Evolutionary conservation across 164 flowering plant species (phyloP).

Genomic region (Vitis riparia): DNA sequence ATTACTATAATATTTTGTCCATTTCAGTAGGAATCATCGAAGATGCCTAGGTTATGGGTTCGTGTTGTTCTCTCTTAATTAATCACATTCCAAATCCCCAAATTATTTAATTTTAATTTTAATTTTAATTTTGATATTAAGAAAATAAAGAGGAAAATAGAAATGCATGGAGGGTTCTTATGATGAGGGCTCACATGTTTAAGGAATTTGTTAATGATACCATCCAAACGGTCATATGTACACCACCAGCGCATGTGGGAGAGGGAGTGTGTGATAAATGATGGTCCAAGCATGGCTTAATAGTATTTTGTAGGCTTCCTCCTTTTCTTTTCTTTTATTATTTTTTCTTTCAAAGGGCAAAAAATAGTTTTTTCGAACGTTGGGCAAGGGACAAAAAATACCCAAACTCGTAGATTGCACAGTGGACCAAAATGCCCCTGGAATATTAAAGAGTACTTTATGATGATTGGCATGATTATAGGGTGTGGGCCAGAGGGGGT

Average conservation of each 20-base stretch:
- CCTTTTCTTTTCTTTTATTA: not conserved
- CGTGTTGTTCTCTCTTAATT: too few relatives aligned
- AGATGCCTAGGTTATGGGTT: too few relatives aligned
- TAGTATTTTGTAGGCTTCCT: not conserved
- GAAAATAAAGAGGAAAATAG: too few relatives aligned
- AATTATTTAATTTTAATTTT: too few relatives aligned
- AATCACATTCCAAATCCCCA: too few relatives aligned
- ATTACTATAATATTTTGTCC: too few relatives aligned
- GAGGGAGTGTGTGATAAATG: constrained; percentile 11
- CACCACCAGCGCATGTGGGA: not conserved
- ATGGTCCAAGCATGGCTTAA: constrained; percentile 32
- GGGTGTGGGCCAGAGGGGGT: too few relatives aligned
- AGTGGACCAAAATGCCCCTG: constrained; percentile 7
- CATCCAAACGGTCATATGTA: constrained; percentile 10
- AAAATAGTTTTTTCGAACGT: not conserved
- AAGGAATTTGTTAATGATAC: not conserved
- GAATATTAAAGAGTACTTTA: not conserved
- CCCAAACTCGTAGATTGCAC: constrained; percentile 1
- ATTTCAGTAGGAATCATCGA: too few relatives aligned
- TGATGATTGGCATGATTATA: constrained; percentile 10
- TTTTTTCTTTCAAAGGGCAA: not conserved
- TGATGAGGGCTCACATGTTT: too few relatives aligned
- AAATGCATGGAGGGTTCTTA: too few relatives aligned
- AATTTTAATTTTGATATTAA: too few relatives aligned
- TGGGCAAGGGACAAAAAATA: not conserved